A percentile compares a stretch with the other conserved stretches of the same genome.
phyloP scores from a whole-genome alignment of 192 early-diverging fungal species.

The Linnemannia exigua region DNA sequence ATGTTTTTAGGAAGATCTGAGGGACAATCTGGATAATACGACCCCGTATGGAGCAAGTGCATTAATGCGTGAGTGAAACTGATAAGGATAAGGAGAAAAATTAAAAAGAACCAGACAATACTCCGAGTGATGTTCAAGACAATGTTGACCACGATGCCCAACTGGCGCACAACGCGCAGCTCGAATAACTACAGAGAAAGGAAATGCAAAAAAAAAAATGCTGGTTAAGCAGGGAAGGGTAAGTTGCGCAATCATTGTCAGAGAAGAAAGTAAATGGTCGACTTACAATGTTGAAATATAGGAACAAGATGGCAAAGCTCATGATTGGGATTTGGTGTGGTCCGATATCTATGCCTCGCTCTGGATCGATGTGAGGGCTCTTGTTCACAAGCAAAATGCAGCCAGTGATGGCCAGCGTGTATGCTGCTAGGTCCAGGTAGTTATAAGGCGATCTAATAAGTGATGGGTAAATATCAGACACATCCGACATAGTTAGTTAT shows the following conservation, averaged over 20 bases:
- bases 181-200: conserved; percentile 35
- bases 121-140: conserved; percentile 38
- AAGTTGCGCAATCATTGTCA: background rate
- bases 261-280: too few relatives aligned
- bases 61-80: conserved; percentile 43
- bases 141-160: conserved; percentile 52
- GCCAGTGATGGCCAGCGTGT: conserved; percentile 25
- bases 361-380: background rate
- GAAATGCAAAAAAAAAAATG: background rate
- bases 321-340: conserved; percentile 36
- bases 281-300: conserved; percentile 49
- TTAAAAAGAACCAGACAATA: conserved; percentile 40
- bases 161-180: conserved; percentile 32
- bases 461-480: too few relatives aligned
- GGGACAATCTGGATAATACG: background rate
- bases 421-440: conserved; percentile 40
- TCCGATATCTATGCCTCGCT: background rate
- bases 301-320: conserved; percentile 43
- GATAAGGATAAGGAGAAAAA: conserved; percentile 43
- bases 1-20: background rate
- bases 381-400: conserved; percentile 23
- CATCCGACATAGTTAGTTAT: background rate
- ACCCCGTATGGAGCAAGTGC: conserved; percentile 34
- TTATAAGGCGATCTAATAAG: conserved; percentile 42
- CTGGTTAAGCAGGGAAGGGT: background rate